These are phyloP conservation scores for Pythium folliculosum DNA, from an alignment of 352 stramenopile genomes.

Conservation along the genomic window DNA sequence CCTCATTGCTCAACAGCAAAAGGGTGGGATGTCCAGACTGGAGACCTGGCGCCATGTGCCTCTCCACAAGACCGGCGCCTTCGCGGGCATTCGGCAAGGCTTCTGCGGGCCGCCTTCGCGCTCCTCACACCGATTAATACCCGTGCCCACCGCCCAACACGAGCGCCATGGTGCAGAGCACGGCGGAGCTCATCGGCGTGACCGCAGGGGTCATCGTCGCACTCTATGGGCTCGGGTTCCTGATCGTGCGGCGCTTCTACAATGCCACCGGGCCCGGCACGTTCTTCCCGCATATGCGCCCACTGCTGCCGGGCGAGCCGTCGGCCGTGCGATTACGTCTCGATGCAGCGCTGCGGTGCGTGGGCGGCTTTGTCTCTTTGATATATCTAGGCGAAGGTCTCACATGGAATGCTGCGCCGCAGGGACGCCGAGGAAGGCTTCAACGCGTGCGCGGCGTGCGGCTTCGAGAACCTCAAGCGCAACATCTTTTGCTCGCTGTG, in stretches of 20 bases:
- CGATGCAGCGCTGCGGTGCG: slow-evolving; percentile 20
- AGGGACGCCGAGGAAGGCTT: slow-evolving; percentile 41
- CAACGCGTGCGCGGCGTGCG: slow-evolving; percentile 22
- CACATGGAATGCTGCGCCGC: too few relatives aligned
- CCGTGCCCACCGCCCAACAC: too few relatives aligned
- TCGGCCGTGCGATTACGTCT: slow-evolving; percentile 4
- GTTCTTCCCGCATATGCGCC: not conserved
- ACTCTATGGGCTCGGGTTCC: not conserved
- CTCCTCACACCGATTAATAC: not conserved
- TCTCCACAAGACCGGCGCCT: too few relatives aligned
- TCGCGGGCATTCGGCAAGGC: too few relatives aligned
- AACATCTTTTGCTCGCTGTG: slow-evolving; percentile 46
- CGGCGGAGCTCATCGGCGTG: not conserved
- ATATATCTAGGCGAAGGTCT: not conserved
- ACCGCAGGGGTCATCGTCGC: not conserved
- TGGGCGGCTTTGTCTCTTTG: not conserved
- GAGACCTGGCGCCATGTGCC: too few relatives aligned
- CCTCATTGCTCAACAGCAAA: not conserved
- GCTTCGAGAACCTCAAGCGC: slow-evolving; percentile 37
- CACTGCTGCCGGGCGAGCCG: not conserved
- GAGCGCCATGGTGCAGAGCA: not conserved
- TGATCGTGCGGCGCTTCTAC: not conserved
- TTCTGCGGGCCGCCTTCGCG: too few relatives aligned
- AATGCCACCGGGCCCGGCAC: too few relatives aligned
- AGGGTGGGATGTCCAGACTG: not conserved